These are phyloP conservation scores for Eimeria maxima DNA, from an alignment of 169 alveolate genomes.

Conservation along the genomic window DNA sequence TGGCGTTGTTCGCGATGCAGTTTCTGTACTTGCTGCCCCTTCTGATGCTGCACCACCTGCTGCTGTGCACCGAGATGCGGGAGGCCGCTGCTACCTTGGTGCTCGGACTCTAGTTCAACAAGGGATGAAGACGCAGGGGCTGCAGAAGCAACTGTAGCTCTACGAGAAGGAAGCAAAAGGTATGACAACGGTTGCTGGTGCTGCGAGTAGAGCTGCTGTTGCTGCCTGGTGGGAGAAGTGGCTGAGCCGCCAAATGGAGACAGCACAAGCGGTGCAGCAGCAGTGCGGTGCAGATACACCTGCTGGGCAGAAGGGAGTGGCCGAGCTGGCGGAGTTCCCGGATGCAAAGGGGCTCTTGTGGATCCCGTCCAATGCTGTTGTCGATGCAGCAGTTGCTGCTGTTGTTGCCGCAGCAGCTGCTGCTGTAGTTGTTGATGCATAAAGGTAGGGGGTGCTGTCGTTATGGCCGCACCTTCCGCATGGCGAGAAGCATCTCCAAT, in stretches of 20 bases:
- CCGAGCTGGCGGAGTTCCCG: constrained; percentile 23
- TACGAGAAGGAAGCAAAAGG: not conserved
- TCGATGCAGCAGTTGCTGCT: constrained; percentile 41
- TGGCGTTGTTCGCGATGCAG: not conserved
- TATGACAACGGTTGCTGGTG: constrained; percentile 58
- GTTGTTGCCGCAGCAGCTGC: constrained; percentile 37
- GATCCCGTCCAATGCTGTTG: not conserved
- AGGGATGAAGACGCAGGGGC: constrained; percentile 28
- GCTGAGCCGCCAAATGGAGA: constrained; percentile 48
- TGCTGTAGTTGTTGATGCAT: constrained; percentile 69
- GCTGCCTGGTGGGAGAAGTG: constrained; percentile 45
- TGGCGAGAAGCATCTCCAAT: constrained; percentile 4
- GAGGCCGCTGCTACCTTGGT: constrained; percentile 28
- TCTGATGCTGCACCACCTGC: constrained; percentile 21
- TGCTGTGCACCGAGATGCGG: not conserved
- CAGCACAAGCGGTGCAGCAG: constrained; percentile 64
- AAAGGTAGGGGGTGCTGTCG: not conserved
- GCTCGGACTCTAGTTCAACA: constrained; percentile 6
- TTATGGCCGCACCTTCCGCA: not conserved
- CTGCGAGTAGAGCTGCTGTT: constrained; percentile 65
- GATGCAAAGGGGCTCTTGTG: not conserved
- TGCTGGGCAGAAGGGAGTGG: constrained; percentile 38
- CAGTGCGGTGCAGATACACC: constrained; percentile 51
- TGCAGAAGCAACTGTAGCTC: constrained; percentile 42
- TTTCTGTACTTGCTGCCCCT: constrained; percentile 55